A percentile compares a stretch with the other conserved stretches of the same genome.
These are phyloP conservation scores for Phoma sp. DNA, from an alignment of 2,329 filamentous ascomycete species.

Conservation along the genomic window DNA sequence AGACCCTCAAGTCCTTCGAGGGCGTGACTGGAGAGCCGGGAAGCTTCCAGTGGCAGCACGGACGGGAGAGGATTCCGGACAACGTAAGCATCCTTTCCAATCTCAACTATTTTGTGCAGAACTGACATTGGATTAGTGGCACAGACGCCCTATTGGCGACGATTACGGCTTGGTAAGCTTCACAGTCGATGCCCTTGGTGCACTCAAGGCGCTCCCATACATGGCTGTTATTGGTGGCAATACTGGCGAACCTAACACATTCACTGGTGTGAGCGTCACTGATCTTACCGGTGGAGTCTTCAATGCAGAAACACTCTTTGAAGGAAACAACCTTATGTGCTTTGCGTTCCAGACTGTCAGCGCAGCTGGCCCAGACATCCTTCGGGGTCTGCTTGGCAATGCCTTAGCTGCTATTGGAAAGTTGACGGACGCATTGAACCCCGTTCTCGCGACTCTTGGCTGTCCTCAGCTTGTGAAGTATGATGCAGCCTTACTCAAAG, in stretches of 20 bases:
- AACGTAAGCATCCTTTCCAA: constrained; percentile 26
- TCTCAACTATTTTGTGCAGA: not conserved
- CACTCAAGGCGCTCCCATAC: constrained; percentile 29
- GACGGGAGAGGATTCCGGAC: constrained; percentile 51
- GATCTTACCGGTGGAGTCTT: constrained; percentile 51
- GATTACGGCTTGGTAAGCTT: constrained; percentile 5
- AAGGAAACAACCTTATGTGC: constrained; percentile 59
- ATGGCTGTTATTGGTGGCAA: constrained; percentile 46
- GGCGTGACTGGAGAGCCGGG: constrained; percentile 43
- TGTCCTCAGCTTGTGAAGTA: constrained; percentile 16
- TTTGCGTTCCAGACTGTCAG: constrained; percentile 39
- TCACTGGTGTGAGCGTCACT: constrained; percentile 43
- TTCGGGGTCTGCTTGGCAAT: constrained; percentile 22
- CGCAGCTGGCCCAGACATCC: constrained; percentile 48
- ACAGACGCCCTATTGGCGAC: constrained; percentile 21
- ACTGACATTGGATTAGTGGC: constrained; percentile 34
- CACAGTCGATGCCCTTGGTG: constrained; percentile 13
- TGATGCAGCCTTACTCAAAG: constrained; percentile 3
- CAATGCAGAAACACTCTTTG: constrained; percentile 49
- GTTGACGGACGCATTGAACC: not conserved
- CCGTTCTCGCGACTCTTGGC: constrained; percentile 7
- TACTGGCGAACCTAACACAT: constrained; percentile 42
- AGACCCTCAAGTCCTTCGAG: constrained; percentile 50
- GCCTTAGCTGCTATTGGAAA: constrained; percentile 35
- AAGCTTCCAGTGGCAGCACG: constrained; percentile 39